Base-by-base conservation (phyloP, 2,329 filamentous ascomycete species). In the Fusarium nurragi region DNA sequence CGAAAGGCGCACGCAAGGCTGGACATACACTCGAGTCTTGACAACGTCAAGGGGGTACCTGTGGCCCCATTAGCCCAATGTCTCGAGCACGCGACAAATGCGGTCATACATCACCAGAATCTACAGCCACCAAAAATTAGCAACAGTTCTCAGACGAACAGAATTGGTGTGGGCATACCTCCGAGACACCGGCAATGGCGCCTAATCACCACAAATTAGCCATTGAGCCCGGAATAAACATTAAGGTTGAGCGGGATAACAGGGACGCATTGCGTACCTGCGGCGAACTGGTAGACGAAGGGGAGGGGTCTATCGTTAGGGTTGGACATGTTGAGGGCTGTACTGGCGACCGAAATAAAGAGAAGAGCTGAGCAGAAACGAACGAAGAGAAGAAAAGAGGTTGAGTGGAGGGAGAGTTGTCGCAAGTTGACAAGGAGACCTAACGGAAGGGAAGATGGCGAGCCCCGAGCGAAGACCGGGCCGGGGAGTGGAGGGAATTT, bases 21-120 rank as follows among this genome's bases (percentile, higher is more conserved):
- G 64, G 66, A 78, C 89, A 86, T 87, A 95, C 91, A 97, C 91
- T 90, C 94, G 86, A 68, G 95, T 98, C 87, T 98, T 98, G 79
- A 98, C 93, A 58, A 99, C 95, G 78, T 99, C 95, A 78, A 99
- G 85, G 71, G 95, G 95, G 84, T 99, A 99, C 95, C 94, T 97
- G 77, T 57, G 22, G n/a, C 58, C 47, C 28, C 26, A 28, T 69
- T 64, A 69, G 66, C 50, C 45, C 28, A 60, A 43, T 60, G 38
- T 65, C 48, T 62, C 26, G 38, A 54, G 52, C 54, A 58, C 26
- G 69, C 49, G 67, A 71, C 65, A 68, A 46, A 62, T 53, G 65
- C 37, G 32, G 38, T 36, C 86, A 75, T 82, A 94, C 92, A 96
- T 96, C 60, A 95, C 86, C 79, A 95, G 81, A 81, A 96, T 96